A percentile compares a stretch with the other conserved stretches of the same genome.
phyloP scores from a whole-genome alignment of 176 grass and related monocot species.

The Aegilops speltoides region DNA sequence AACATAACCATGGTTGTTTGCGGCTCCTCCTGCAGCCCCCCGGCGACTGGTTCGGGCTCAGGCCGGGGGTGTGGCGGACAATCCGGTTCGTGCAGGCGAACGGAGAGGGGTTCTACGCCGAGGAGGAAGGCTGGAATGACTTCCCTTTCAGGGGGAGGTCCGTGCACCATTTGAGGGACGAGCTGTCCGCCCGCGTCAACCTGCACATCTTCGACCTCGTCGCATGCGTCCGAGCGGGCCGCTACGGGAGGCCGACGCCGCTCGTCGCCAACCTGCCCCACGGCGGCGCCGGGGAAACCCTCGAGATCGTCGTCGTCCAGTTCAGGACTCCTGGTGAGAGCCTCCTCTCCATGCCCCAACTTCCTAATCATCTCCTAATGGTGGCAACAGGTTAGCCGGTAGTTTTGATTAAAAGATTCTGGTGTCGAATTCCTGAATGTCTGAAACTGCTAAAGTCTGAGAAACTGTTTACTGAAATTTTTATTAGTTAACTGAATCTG shows the following conservation, averaged over 20 bases:
- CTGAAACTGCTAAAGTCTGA: no score
- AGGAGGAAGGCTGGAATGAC: neutral
- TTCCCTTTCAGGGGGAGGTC: neutral
- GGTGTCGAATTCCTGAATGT: no score
- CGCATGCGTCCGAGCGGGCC: slow-evolving; percentile 15
- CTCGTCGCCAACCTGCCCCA: slow-evolving; percentile 20
- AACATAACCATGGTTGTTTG: no score
- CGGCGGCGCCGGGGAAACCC: neutral
- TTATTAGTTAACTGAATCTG: no score
- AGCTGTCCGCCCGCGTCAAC: neutral
- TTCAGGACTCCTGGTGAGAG: neutral
- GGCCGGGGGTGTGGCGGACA: no score
- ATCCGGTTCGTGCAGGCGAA: neutral
- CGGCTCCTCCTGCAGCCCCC: no score
- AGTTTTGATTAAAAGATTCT: neutral
- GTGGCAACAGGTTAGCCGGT: no score
- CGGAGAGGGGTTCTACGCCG: no score
- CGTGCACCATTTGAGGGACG: neutral
- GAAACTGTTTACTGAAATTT: no score
- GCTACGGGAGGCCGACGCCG: neutral
- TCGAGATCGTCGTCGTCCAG: neutral
- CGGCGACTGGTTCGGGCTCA: no score
- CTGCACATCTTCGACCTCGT: neutral
- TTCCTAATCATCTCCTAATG: neutral
- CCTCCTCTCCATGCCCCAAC: neutral